phyloP scores from a whole-genome alignment of 768 basidiomycete genomes.

The Mycena metata region DNA sequence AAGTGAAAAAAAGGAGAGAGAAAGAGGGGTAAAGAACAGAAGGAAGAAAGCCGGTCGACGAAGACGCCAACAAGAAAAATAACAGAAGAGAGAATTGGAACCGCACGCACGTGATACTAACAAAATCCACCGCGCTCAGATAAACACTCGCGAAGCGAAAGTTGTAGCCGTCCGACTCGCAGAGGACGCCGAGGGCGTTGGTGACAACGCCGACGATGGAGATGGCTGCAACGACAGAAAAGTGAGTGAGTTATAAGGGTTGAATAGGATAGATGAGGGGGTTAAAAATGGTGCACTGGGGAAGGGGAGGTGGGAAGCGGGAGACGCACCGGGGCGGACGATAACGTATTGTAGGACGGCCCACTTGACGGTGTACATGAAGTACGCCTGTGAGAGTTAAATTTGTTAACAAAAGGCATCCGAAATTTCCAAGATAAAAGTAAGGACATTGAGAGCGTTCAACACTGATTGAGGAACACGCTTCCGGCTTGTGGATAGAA shows the following conservation, averaged over 20 bases:
- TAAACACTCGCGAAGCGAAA: slow-evolving; percentile 76
- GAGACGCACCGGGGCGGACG: slow-evolving; percentile 58
- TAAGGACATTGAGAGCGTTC: too few relatives aligned
- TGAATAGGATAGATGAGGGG: too few relatives aligned
- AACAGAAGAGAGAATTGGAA: background rate
- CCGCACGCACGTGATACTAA: slow-evolving; percentile 81
- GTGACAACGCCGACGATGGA: slow-evolving; percentile 87
- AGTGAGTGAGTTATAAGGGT: background rate
- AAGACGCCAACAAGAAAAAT: too few relatives aligned
- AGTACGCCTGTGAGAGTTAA: slow-evolving; percentile 77
- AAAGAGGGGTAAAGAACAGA: background rate
- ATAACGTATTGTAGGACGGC: slow-evolving; percentile 91
- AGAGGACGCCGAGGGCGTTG: slow-evolving; percentile 76
- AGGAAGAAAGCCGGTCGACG: slow-evolving; percentile 11
- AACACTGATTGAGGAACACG: too few relatives aligned
- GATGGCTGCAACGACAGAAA: slow-evolving; percentile 53
- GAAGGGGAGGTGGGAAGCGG: too few relatives aligned
- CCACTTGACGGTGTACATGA: slow-evolving; percentile 94
- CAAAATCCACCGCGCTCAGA: slow-evolving; percentile 78
- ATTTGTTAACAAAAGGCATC: too few relatives aligned
- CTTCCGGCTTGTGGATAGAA: too few relatives aligned
- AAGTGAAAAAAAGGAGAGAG: too few relatives aligned
- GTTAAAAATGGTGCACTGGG: too few relatives aligned
- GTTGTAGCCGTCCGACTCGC: slow-evolving; percentile 71
- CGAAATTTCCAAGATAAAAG: too few relatives aligned